Base-by-base conservation (phyloP, 768 basidiomycete genomes). In the Russula vinacea region DNA sequence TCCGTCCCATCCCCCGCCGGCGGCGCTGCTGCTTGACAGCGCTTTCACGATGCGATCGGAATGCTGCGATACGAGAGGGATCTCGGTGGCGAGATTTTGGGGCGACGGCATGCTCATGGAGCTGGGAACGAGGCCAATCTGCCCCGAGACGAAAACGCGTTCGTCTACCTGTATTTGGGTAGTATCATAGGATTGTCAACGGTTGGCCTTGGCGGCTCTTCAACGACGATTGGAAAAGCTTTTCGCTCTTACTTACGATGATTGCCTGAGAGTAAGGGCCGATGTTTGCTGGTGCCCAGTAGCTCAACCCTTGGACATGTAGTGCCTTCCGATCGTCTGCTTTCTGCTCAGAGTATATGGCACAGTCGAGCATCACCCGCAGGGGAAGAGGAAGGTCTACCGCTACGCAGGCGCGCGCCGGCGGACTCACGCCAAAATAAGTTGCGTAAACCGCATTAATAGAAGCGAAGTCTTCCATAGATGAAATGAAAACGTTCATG, bases 251-350 rank as follows among this genome's bases (percentile, higher is more conserved):
- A 76, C 85, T 70, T 58, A 95, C 96, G 57, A 81, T 79, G 67
- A 98, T 84, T 2, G 93, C 90, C 76, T 99, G 97, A 5, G 94
- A 97, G 74, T 99, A 99, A 5, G 97, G 97, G 0, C 97, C 97
- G 60, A 99, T 98, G 73, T 98, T 99, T 11, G 97, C 97, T 14
- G 97, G 94, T 32, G 95, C 97, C 97, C 97, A 99, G 72, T 98
- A 98, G 74, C 96, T 98, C 66, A 98, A 71, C 10, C 94, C 83
- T 75, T 98, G 97, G 2, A 99, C 97, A 72, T 99, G 97, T 51
- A 98, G 79, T 0, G 92, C 88, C 60, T 84, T 84, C 50, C 95
- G 78, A 60, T 84, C 80, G 17, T 67, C 33, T 6, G 70, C 56
- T 7, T 70, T 81, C 26, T 39, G 61, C 58, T 76, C 76, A 5